Percentiles rank a stretch among this genome's conserved stretches.
These are phyloP conservation scores for Rosa chinensis DNA, from an alignment of 306 rosid genomes.

Conservation along the genomic window DNA sequence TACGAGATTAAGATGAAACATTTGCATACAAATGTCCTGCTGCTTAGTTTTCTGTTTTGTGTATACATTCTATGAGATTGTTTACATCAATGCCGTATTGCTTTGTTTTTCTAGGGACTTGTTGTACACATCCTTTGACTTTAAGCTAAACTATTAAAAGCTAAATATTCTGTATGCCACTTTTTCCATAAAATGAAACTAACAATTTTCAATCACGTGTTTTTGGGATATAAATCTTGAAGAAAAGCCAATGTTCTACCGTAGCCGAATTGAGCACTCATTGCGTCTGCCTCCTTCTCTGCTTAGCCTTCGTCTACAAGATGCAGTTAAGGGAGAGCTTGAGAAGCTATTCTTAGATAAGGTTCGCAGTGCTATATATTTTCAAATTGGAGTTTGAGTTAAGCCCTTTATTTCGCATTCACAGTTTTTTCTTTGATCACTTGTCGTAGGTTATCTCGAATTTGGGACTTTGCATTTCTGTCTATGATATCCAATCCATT, in stretches of 20 bases:
- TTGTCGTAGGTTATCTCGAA: constrained; percentile 64
- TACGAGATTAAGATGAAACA: no score
- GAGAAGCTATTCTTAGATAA: constrained; percentile 80
- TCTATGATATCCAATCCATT: constrained; percentile 68
- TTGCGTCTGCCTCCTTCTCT: constrained; percentile 64
- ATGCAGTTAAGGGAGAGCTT: constrained; percentile 64
- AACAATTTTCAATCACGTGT: neutral
- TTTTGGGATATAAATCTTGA: neutral
- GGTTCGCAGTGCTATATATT: constrained; percentile 34
- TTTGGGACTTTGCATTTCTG: constrained; percentile 76
- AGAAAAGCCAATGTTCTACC: constrained; percentile 64
- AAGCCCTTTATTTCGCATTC: neutral
- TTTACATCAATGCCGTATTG: neutral
- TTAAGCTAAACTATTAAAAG: neutral
- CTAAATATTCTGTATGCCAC: neutral
- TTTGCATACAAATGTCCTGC: no score
- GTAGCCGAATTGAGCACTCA: constrained; percentile 70
- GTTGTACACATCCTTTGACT: neutral
- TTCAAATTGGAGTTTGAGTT: constrained; percentile 9
- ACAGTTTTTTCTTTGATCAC: neutral
- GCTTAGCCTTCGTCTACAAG: constrained; percentile 57
- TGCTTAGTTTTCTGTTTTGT: no score
- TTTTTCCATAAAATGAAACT: neutral
- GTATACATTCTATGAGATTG: no score
- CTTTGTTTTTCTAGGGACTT: neutral